Percentiles rank a stretch among this genome's conserved stretches.
Evolutionary conservation across 176 grass and related monocot species (phyloP).

Genomic region (Puya raimondii): DNA sequence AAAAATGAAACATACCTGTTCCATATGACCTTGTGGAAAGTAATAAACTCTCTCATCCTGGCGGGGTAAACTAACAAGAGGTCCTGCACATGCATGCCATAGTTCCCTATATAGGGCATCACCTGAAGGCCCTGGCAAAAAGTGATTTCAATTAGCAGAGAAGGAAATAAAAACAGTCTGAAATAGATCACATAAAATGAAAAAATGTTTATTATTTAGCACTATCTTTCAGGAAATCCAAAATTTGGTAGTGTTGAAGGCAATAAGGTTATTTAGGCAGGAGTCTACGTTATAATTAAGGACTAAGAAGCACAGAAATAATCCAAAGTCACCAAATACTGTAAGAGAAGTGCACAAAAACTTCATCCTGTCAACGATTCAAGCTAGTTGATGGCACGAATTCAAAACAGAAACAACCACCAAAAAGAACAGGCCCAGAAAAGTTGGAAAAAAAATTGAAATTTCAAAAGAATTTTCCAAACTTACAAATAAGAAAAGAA

Average conservation of each 20-base stretch:
- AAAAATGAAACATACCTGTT: conserved; percentile 47
- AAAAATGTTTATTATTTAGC: background rate
- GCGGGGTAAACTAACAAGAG: conserved; percentile 61
- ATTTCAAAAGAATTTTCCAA: background rate
- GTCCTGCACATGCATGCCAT: conserved; percentile 89
- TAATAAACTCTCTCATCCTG: conserved; percentile 78
- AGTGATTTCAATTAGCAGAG: background rate
- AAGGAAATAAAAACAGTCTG: background rate
- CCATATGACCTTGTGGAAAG: conserved; percentile 97
- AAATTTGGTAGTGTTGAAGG: background rate
- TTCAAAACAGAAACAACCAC: background rate
- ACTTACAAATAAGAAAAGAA: background rate
- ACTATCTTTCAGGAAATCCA: background rate
- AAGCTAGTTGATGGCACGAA: background rate
- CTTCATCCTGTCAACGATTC: background rate
- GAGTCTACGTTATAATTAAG: background rate
- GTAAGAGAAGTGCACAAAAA: background rate
- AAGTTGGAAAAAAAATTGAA: background rate
- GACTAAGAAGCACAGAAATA: background rate
- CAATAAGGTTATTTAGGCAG: background rate
- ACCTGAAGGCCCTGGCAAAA: conserved; percentile 26
- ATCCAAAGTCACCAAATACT: background rate
- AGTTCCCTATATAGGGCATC: conserved; percentile 57
- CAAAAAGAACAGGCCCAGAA: background rate
- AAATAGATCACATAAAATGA: background rate